These are phyloP conservation scores for Talaromyces adpressus DNA, from an alignment of 495 filamentous ascomycete species.

Conservation along the genomic window DNA sequence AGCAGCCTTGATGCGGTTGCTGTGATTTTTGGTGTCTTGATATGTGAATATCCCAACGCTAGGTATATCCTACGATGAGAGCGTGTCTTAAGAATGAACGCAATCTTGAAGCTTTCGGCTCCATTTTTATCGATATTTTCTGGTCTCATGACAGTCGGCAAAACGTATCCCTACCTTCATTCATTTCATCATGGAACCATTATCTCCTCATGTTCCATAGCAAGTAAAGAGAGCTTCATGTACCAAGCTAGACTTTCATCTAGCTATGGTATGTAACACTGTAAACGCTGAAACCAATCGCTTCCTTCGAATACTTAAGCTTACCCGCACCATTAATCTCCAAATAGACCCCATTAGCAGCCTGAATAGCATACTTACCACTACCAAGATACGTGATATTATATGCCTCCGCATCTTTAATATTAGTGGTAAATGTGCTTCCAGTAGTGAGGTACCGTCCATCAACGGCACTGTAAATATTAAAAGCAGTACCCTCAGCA, in stretches of 20 bases:
- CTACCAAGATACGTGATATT: constrained; percentile 2
- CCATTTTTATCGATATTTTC: background rate
- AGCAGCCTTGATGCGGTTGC: no score
- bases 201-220: background rate
- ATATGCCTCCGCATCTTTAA: background rate
- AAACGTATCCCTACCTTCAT: background rate
- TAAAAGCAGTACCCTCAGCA: background rate
- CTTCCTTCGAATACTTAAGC: background rate
- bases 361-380: constrained; percentile 3
- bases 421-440: background rate
- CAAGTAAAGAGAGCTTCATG: background rate
- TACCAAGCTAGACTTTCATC: background rate
- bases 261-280: constrained; percentile 6
- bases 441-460: background rate
- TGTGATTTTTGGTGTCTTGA: no score
- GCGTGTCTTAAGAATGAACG: no score
- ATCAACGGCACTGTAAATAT: constrained; percentile 3
- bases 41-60: no score
- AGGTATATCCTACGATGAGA: no score
- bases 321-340: background rate
- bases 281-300: background rate
- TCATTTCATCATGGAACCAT: background rate
- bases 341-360: background rate
- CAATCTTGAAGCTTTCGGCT: no score
- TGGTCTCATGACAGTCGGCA: background rate